Base-by-base conservation (phyloP, 164 flowering plant genomes). In the Magnolia officinalis region DNA sequence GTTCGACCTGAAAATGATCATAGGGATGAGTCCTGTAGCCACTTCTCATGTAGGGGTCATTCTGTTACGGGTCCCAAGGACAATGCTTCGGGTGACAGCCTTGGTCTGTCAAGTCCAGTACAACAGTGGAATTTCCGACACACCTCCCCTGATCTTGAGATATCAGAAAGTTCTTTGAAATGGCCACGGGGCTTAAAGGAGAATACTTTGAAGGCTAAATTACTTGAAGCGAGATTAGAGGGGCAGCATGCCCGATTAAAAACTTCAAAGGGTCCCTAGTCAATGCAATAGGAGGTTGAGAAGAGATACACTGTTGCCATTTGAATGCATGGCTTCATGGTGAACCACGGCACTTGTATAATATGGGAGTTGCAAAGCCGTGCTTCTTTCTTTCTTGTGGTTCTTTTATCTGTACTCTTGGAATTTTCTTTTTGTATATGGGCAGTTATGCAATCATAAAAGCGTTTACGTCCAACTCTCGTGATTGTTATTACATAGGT, bases 181-280 rank as follows among this genome's bases (percentile, higher is more conserved):
- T 72, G 73, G 83, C 78, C 81, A 16, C 67, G n/a, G 58, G 80
- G 81, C 19, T 0, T 75, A 16, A 90, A 85, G 86, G 89, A 86
- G 70, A 84, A 85, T 72, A 86, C 95, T 1, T 83, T 94, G 83
- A 86, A 88, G 83, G 90, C 93, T 11, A 91, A 85, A 83, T 86
- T 94, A 63, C 88, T 92, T 11, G 98, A 94, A 83, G 98, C 98
- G 24, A 86, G 95, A 76, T 50, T 88, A 74, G 93, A 90, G 75
- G 85, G 85, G 19, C 88, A 81, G 82, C 84, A 76, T 1, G 79
- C 86, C 65, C 87, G 86, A 16, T 59, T 83, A 45, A 88, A 80
- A 84, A 64, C 85, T 71, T 78, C 81, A 45, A 84, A 80, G 69
- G 83, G 68, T 23, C 21, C 68, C 11, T n/a, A 29, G 50, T 73